These are phyloP conservation scores for Harringtonia aguacate DNA, from an alignment of 2,329 filamentous ascomycete species.

Conservation along the genomic window DNA sequence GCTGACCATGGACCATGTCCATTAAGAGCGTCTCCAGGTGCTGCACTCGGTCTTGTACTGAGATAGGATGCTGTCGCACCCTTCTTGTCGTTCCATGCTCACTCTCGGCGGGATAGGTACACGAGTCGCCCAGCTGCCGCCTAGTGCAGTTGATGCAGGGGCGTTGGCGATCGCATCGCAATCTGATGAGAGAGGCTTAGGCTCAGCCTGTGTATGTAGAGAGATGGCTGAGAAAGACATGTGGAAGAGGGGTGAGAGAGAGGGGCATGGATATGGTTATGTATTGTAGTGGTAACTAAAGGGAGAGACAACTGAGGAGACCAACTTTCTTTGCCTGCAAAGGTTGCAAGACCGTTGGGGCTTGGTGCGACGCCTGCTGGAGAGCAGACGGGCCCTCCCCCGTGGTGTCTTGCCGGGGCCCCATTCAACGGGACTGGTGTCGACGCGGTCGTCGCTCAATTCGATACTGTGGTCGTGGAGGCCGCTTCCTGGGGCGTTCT, in stretches of 20 bases:
- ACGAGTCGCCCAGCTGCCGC: neutral
- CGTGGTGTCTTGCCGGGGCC: slow-evolving; percentile 3
- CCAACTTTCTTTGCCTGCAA: slow-evolving; percentile 24
- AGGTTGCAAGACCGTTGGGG: slow-evolving; percentile 23
- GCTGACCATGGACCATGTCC: neutral
- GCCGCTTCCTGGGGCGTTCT: neutral
- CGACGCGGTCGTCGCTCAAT: neutral
- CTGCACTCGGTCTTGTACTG: neutral
- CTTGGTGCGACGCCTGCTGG: slow-evolving; percentile 21
- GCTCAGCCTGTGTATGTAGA: too few relatives aligned
- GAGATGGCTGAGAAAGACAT: neutral
- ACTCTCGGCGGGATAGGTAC: neutral
- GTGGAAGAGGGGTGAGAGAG: neutral
- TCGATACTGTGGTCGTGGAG: neutral
- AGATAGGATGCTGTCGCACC: neutral
- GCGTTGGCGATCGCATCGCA: slow-evolving; percentile 1
- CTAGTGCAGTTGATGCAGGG: slow-evolving; percentile 1
- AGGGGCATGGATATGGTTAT: too few relatives aligned
- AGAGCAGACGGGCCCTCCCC: slow-evolving; percentile 2
- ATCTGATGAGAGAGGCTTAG: neutral
- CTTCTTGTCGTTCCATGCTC: neutral
- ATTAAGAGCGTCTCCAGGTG: slow-evolving; percentile 1
- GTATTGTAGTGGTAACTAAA: neutral
- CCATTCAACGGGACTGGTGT: neutral
- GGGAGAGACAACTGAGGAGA: neutral